Evolutionary conservation across 73 alveolate species (phyloP).

Genomic region (Paramecium biaurelia): DNA sequence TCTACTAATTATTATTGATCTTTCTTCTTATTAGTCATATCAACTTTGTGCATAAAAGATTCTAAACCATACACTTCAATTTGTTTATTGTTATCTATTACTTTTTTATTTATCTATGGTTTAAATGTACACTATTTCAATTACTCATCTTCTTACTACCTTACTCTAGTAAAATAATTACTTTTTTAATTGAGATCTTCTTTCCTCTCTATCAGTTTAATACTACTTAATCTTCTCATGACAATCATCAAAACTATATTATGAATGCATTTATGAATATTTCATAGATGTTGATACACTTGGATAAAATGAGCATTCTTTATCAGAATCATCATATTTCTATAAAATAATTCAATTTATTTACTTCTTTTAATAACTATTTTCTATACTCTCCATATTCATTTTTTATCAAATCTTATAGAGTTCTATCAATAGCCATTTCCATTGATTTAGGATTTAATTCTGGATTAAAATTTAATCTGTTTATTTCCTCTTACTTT

Average conservation of each 20-base stretch:
- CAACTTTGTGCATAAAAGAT: not conserved
- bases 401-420: not conserved
- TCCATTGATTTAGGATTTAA: slow-evolving; percentile 40
- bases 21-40: not conserved
- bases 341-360: not conserved
- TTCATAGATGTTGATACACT: not conserved
- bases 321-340: not conserved
- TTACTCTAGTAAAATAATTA: not conserved
- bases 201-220: not conserved
- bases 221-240: not conserved
- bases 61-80: slow-evolving; percentile 19
- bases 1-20: not conserved
- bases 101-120: not conserved
- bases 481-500: not conserved
- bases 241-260: slow-evolving; percentile 45
- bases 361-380: not conserved
- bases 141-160: not conserved
- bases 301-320: slow-evolving; percentile 30
- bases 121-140: slow-evolving; percentile 7
- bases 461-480: slow-evolving; percentile 24
- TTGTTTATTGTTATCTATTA: not conserved
- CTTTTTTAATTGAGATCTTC: not conserved
- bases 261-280: slow-evolving; percentile 32
- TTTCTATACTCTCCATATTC: not conserved
- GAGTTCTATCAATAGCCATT: slow-evolving; percentile 3